Conservation (phyloP, 2,329 filamentous ascomycete species). For the Xylariaceae sp. region DNA sequence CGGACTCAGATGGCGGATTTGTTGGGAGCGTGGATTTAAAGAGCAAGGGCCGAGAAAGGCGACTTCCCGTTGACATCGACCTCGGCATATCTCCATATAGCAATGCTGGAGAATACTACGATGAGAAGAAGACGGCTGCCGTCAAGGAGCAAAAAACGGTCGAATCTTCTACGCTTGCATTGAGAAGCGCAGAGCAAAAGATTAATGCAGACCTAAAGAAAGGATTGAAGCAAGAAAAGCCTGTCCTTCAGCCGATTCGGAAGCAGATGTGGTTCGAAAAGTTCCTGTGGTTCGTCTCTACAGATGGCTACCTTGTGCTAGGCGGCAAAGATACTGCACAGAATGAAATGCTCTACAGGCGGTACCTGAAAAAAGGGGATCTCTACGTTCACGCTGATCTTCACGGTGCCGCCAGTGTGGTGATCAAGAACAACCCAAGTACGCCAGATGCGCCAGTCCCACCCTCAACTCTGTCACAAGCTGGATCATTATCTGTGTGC, state of each 20-base stretch:
- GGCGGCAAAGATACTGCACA: constrained; percentile 86
- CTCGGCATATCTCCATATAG: constrained; percentile 78
- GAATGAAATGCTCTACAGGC: constrained; percentile 86
- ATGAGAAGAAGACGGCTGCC: constrained; percentile 77
- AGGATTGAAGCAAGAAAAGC: constrained; percentile 86
- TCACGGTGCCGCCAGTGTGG: constrained; percentile 74
- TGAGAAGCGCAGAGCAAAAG: constrained; percentile 88
- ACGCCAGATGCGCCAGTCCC: constrained; percentile 82
- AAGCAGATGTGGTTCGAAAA: constrained; percentile 96
- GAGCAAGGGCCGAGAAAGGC: constrained; percentile 43
- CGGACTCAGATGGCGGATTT: constrained; percentile 52
- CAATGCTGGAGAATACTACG: constrained; percentile 89
- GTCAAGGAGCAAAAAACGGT: constrained; percentile 85
- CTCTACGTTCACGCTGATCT: constrained; percentile 89
- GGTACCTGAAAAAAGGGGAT: constrained; percentile 82
- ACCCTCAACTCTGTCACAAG: constrained; percentile 85
- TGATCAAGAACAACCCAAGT: constrained; percentile 82
- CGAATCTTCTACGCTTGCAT: constrained; percentile 72
- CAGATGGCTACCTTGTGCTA: constrained; percentile 88
- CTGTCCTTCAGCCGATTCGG: constrained; percentile 75
- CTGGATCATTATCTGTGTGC: constrained; percentile 78
- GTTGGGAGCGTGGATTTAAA: constrained; percentile 30
- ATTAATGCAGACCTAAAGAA: constrained; percentile 82
- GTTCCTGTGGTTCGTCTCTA: constrained; percentile 91
- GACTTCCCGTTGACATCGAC: constrained; percentile 76